These are phyloP conservation scores for Silene uniflora DNA, from an alignment of 148 eudicot species.

Conservation along the genomic window DNA sequence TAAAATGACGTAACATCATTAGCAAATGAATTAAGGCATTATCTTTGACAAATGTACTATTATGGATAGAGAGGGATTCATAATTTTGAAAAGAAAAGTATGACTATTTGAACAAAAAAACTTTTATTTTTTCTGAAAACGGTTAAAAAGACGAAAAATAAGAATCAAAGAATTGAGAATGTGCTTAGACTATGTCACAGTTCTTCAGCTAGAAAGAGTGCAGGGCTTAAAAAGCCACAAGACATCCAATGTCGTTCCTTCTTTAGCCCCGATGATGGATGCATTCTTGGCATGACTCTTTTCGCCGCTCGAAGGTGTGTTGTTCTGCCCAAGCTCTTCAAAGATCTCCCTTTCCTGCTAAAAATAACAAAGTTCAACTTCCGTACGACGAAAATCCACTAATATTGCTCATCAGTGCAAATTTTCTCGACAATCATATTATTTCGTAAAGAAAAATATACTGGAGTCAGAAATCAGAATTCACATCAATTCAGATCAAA, in stretches of 20 bases:
- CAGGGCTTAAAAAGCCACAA: constrained; percentile 97
- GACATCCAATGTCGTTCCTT: constrained; percentile 62
- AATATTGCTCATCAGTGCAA: no score
- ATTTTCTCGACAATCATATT: no score
- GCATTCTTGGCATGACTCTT: constrained; percentile 26
- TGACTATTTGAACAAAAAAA: not conserved
- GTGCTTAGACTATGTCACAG: not conserved
- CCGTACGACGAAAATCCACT: not conserved
- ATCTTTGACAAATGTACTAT: no score
- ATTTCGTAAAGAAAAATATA: no score
- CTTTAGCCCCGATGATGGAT: constrained; percentile 40
- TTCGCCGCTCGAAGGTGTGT: constrained; percentile 24
- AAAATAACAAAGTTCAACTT: not conserved
- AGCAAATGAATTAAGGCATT: not conserved
- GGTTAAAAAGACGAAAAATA: not conserved
- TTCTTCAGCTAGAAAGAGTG: constrained; percentile 41
- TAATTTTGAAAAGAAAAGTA: not conserved
- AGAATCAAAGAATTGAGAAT: constrained; percentile 7
- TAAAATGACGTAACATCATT: not conserved
- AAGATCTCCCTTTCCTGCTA: constrained; percentile 60
- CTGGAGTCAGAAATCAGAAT: no score
- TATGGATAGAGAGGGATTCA: not conserved
- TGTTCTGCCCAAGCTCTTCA: constrained; percentile 43
- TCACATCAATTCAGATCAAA: no score
- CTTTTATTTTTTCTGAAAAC: no score